Evolutionary conservation across 2,329 filamentous ascomycete species (phyloP), one percentile per base, ranked within the genome.

Genomic region (Monosporascus sp.): DNA sequence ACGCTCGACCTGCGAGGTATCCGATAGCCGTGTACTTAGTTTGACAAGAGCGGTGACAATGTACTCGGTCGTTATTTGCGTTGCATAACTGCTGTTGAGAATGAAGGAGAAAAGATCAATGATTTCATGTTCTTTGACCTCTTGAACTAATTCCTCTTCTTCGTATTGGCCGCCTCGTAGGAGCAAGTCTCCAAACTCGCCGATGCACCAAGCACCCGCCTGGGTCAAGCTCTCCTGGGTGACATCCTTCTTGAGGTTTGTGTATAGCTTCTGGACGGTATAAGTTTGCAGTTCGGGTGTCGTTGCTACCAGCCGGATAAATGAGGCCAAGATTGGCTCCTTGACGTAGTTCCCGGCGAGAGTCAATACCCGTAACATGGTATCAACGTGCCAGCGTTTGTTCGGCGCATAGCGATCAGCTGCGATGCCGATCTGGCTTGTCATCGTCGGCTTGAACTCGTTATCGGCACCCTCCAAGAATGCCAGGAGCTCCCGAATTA

Each of bases 361-460:
- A 54, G 92, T 96, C 62, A 99, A 74, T 24, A 99, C 91, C 22
- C 95, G 84, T 51, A 99, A 78, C 87, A 99, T 97, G 2, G 95
- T 99, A 67, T 99, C 94, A 62, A 97, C 88, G 68, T 99, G 94
- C 94, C 94, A 99, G 68, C 94, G 82, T 75, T 97, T 97, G 74
- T 94, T 97, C 1, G 94, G 95, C 2, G 94, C 89, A 72, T 90
- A 99, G 60, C 93, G 86, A 71, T 99, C 94, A 7, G 95, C 94
- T 11, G 95, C 94, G 63, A 99, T 90, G 24, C 94, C 94, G 69
- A 99, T 99, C 67, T 99, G 94, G 50, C 88, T 94, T 2, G 94
- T 99, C 92, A 99, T 97, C 50, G 90, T 90, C 7, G 94, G 90
- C 75, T 99, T 99, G 77, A 99, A 99, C 71, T 99, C 94, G 60